Base-by-base conservation (phyloP, 1,284 basidiomycete species). In the Heterobasidion occidentale region DNA sequence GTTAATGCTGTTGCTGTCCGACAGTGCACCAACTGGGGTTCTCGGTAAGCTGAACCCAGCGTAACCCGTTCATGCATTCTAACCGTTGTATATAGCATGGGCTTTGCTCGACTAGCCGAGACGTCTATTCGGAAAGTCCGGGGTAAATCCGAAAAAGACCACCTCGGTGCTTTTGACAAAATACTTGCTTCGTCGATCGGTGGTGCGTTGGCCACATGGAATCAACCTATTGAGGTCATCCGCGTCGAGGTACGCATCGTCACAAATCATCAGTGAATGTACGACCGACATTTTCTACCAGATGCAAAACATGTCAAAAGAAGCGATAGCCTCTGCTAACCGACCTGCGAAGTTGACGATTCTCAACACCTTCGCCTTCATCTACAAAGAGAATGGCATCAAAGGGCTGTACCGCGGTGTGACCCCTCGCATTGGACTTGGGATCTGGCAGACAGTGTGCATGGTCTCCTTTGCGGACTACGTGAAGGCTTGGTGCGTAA, bases 1-100 rank as follows among this genome's bases (percentile, higher is more conserved):
- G 97, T 99, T 60, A 98, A 99, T 67, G 97, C 97, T 27, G 97
- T 99, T 52, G 97, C 95, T 53, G 80, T 98, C 51, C 86, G 96
- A 53, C 96, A 98, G 73, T 95, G 93, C 71, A 99, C 97, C 53
- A 99, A 99, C 78, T 99, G 97, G 97, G 97, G 97, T 62, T 95
- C 93, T 61, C 88, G 95, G 88, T 93, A 62, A 60, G 84, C 71
- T 11, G 35, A 57, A 27, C 20, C 5, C 46, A 34, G 9, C 12
- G 34, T 44, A 38, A 44, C n/a, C 17, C 11, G 14, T 58, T 48
- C 46, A 20, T 27, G 53, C 46, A 55, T 46, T 56, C 49, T 48
- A 44, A 36, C 15, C 52, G 17, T 36, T 49, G 38, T 9, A 12
- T n/a, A 42, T 62, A 94, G 93, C 35, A 97, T 99, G 86, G 96